Evolutionary conservation across 768 basidiomycete genomes (phyloP).

Genomic region (Hirschioporus abietinus): DNA sequence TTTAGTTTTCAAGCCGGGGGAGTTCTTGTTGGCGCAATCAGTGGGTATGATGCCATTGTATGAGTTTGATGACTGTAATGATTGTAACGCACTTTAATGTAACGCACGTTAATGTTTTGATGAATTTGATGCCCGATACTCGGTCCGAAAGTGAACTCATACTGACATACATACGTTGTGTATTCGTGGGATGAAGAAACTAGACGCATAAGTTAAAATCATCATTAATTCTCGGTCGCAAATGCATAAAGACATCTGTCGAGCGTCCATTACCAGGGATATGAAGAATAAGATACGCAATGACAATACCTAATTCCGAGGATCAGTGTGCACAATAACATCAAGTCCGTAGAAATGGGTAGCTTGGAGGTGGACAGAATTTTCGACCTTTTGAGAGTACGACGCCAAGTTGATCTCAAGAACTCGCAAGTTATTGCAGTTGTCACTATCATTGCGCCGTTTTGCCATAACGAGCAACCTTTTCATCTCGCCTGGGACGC

Average conservation of each 20-base stretch:
- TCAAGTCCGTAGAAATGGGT: background rate
- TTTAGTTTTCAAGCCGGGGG: background rate
- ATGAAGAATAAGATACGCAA: background rate
- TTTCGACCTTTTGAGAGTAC: background rate
- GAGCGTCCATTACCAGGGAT: background rate
- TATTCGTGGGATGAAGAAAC: background rate
- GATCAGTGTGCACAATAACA: background rate
- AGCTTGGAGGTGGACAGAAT: background rate
- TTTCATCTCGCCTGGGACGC: background rate
- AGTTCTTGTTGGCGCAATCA: background rate
- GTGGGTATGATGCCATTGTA: background rate
- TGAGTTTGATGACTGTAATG: background rate
- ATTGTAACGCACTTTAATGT: background rate
- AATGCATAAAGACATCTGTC: background rate
- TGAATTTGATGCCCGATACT: background rate
- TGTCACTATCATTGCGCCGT: background rate
- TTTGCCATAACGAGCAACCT: background rate
- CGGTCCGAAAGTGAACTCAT: background rate
- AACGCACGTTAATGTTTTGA: background rate
- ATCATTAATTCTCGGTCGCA: background rate
- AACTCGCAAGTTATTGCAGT: background rate
- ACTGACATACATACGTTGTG: background rate
- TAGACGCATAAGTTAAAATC: background rate
- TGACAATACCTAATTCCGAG: background rate
- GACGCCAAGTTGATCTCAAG: background rate